Evolutionary conservation across 208 protist genomes (phyloP), one percentile per base, ranked within the genome.

Genomic region (Acanthamoeba rhysodes): DNA sequence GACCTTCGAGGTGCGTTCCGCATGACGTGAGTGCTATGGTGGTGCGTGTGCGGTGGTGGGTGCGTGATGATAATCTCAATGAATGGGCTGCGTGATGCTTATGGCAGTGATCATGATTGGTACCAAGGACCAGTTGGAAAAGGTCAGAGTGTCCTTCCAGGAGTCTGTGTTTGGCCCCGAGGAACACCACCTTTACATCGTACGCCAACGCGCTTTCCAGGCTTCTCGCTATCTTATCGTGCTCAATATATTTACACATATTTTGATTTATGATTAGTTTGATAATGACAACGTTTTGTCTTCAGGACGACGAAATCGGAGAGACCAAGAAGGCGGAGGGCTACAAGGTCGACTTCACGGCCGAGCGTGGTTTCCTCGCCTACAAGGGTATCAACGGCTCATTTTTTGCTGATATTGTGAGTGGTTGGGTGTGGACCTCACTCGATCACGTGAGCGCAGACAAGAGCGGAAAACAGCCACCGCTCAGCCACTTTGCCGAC

Each of bases 131-230:
- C 96, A 97, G 45, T 34, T 96, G 14, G 20, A 95, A 27, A 91
- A 93, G 41, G 93, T 96, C 8, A 50, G 95, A 45, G 27, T 93
- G 7, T 95, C 96, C 18, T 95, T 97, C 22, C 78, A 94, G 41
- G 96, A 97, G 32, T 96, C 95, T 0, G 94, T 97, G 14, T 97
- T 97, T 84, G 96, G 96, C 8, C 96, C 96, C 22, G 32, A 93
- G 20, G 55, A 68, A 20, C 50, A 92, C n/a, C 76, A 95, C n/a
- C 78, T 96, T 3, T 97, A 85, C 34, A 96, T 88, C 12, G 80
- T 68, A 68, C 62, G 62, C 24, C 20, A n/a, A n/a, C n/a, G 24
- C 62, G 27, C 4, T 68, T 20, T n/a, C 8, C 62, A n/a, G 8
- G n/a, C n/a, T n/a, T n/a, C n/a, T n/a, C n/a, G n/a, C n/a, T n/a